Evolutionary conservation across 2,329 filamentous ascomycete species (phyloP).

Genomic region (Colletotrichum sojae): DNA sequence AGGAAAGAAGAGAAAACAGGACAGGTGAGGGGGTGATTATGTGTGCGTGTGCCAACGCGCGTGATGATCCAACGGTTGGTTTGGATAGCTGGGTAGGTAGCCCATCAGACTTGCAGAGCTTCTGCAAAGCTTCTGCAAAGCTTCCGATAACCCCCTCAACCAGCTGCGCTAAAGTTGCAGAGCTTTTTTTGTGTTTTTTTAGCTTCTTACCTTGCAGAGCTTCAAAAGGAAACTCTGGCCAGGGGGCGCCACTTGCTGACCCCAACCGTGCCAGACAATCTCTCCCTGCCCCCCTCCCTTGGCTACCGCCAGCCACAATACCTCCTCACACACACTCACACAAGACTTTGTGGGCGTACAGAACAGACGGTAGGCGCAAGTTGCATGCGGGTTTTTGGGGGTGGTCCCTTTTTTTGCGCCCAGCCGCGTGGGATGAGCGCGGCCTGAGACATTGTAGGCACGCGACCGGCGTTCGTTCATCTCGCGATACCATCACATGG

Average conservation of each 20-base stretch:
- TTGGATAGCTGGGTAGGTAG: conserved; percentile 3
- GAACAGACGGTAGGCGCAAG: no score
- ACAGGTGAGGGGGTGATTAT: not conserved
- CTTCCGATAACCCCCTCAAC: conserved; percentile 33
- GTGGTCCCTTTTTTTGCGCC: conserved; percentile 7
- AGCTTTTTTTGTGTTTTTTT: conserved; percentile 11
- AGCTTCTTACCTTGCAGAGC: conserved; percentile 18
- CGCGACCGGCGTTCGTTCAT: conserved; percentile 33
- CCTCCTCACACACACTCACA: not conserved
- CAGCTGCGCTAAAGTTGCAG: conserved; percentile 35
- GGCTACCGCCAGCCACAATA: not conserved
- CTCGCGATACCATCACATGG: conserved; percentile 34
- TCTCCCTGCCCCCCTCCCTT: not conserved
- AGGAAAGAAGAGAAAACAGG: not conserved
- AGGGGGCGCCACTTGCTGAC: conserved; percentile 4
- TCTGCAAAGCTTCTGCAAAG: conserved; percentile 38
- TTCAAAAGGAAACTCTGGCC: conserved; percentile 23
- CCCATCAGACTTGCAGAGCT: conserved; percentile 35
- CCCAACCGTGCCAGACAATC: not conserved
- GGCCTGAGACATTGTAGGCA: conserved; percentile 37
- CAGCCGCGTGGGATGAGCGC: conserved; percentile 6
- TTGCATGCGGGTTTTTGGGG: conserved; percentile 1
- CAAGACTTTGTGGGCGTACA: not conserved
- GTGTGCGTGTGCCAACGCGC: not conserved
- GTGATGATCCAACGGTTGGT: no score